Base-by-base conservation (phyloP, 169 alveolate species). In the Babesia bigemina region DNA sequence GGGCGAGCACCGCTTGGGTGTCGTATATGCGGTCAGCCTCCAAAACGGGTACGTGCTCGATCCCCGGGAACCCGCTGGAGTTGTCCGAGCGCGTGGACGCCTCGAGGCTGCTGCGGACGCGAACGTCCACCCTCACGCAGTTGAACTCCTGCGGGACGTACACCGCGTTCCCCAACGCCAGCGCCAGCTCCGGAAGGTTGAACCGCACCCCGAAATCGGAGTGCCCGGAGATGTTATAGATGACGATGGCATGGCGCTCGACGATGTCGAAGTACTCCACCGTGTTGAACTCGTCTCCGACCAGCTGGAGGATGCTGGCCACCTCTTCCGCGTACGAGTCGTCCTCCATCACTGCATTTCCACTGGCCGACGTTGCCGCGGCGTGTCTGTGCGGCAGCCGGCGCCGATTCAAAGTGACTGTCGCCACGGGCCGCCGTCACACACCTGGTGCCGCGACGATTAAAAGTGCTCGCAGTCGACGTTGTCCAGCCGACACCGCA, bases 81-180 rank as follows among this genome's bases (percentile, higher is more conserved):
- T 61, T 56, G 24, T 70, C 55, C n/a, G 42, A 0, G 11, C 76
- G 48, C 12, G 47, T 44, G 12, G 58, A 52, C 42, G 67, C 33
- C 19, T 69, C 63, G 21, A 59, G 24, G 17, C 13, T n/a, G 49
- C 42, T 36, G 36, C 42, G 22, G 8, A 83, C 75, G 14, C 90
- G 79, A 0, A 90, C 92, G 62, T 90, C 94, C 21, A 90, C 60
- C n/a, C 94, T 53, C 60, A 86, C 84, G 44, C 94, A 90, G 63
- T 81, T 82, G 67, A 90, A 90, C 59, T 90, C 94, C 62, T 77
- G 47, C 42, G 92, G 92, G 22, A 75, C 87, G 63, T 90, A 90
- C 19, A 86, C 63, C 24, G 90, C 69, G 44, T 90, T 90, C 4
- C 90, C 76, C 39, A 90, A 79, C 19, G 75, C 26, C 39, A 44